Evolutionary conservation across 2,329 filamentous ascomycete genomes (phyloP).

Genomic region (Aspergillus sp.): DNA sequence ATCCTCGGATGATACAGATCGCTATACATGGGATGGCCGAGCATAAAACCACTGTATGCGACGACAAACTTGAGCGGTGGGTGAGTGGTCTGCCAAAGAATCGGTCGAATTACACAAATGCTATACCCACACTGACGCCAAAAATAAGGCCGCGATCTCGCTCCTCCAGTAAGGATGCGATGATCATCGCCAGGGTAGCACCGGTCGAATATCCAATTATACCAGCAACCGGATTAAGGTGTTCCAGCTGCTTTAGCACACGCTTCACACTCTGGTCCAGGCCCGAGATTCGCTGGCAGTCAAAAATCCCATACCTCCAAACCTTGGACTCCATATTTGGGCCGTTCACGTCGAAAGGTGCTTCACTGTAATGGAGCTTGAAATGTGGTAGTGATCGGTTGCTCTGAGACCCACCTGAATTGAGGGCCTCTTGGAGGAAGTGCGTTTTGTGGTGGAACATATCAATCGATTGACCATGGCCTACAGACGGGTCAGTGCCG

Average conservation of each 20-base stretch:
- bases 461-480: background rate
- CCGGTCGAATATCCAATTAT: conserved; percentile 7
- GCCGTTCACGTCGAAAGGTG: background rate
- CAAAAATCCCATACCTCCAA: background rate
- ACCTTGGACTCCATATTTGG: background rate
- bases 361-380: background rate
- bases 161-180: conserved; percentile 1
- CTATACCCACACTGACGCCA: background rate
- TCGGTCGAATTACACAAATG: too few relatives aligned
- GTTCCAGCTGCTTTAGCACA: background rate
- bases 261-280: background rate
- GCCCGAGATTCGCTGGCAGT: background rate
- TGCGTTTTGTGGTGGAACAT: background rate
- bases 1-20: background rate
- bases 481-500: background rate
- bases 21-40: background rate
- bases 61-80: conserved; percentile 7
- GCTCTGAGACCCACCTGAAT: background rate
- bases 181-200: background rate
- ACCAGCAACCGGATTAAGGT: conserved; percentile 1
- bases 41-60: conserved; percentile 3
- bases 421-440: background rate
- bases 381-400: background rate
- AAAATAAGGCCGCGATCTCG: background rate
- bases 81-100: background rate